Base-by-base conservation (phyloP, 1,139 yeast species). In the Blastobotrys elegans region DNA sequence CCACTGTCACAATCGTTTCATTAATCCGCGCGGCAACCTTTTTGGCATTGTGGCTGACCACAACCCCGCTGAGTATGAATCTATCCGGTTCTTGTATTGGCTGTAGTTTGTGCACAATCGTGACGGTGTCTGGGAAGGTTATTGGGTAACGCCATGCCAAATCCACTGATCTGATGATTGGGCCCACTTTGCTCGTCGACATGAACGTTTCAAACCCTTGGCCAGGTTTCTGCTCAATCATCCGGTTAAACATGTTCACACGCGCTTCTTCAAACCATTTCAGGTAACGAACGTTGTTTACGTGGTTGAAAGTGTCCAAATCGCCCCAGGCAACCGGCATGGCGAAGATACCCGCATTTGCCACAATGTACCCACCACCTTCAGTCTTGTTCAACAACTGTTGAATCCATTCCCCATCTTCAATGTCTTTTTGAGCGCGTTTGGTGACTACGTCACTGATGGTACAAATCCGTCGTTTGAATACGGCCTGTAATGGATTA, bases 191-290 rank as follows among this genome's bases (percentile, higher is more conserved):
- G 2, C 31, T 38, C 2, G 56, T 55, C 3, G 55, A 42, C 60
- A 63, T 57, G 49, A 65, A 63, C 8, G 47, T 34, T 5, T 50
- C 47, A 21, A 59, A 56, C 10, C 57, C 60, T 7, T 49, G 36
- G 6, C 48, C 47, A 3, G 58, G 58, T 29, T 50, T 44, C 6
- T 49, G 38, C 2, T 34, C 40, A 5, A 48, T 49, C 30, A 53
- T 46, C n/a, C 40, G 40, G 8, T 47, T 40, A 42, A 64, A 63
- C 50, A 51, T 40, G 44, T 65, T 63, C 35, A 65, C 66, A 31
- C 69, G 53, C 0, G 68, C 68, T 2, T 65, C 53, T 46, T 65
- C 69, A 49, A 65, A 65, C 66, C 68, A 65, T 43, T 62, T 63
- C 33, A 65, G 52, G 44, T 65, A 65, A 18, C 50, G 53, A 30